Conservation (phyloP, 768 basidiomycete species). For the Amanita pallidorosea region DNA sequence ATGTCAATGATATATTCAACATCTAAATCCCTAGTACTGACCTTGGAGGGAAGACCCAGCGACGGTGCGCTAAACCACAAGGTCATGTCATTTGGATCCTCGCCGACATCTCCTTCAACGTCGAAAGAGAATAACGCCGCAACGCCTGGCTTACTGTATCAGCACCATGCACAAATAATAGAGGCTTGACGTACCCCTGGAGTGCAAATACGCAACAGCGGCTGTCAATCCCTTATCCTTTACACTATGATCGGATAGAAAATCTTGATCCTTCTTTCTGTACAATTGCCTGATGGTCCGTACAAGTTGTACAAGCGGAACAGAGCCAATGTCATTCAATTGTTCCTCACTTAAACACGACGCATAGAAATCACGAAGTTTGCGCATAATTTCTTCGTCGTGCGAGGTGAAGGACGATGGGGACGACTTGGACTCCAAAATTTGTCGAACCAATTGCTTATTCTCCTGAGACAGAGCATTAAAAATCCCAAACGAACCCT, state of each 20-base stretch:
- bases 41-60: conserved; percentile 84
- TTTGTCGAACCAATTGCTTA: conserved; percentile 61
- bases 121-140: conserved; percentile 68
- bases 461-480: conserved; percentile 65
- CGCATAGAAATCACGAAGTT: conserved; percentile 60
- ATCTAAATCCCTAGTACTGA: conserved; percentile 15
- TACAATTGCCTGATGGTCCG: conserved; percentile 50
- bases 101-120: conserved; percentile 82
- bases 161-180: not conserved
- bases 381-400: conserved; percentile 48
- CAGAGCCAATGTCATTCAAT: conserved; percentile 63
- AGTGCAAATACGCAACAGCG: conserved; percentile 78
- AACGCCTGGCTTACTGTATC: conserved; percentile 39
- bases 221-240: conserved; percentile 58
- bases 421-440: conserved; percentile 46
- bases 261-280: conserved; percentile 37
- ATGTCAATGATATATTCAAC: not conserved
- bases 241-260: conserved; percentile 9
- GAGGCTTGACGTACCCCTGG: conserved; percentile 46
- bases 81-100: conserved; percentile 78
- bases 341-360: conserved; percentile 75
- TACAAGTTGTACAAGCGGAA: conserved; percentile 62
- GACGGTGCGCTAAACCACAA: conserved; percentile 78
- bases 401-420: conserved; percentile 21
- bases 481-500: conserved; percentile 63